phyloP scores from a whole-genome alignment of 2,329 filamentous ascomycete species.

The Rosellinia necatrix region DNA sequence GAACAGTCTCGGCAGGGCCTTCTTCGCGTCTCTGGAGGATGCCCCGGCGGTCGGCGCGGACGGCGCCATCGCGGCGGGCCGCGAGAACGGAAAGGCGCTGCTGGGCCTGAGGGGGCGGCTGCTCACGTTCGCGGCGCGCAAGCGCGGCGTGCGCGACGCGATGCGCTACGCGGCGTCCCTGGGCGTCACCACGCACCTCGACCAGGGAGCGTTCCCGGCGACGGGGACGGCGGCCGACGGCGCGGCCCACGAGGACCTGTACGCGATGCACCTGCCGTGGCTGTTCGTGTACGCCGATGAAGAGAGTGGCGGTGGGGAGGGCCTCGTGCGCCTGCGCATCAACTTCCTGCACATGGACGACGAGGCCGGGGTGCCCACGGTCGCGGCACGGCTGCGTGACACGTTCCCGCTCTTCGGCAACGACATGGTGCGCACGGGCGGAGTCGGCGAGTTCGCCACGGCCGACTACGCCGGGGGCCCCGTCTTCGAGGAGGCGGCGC shows the following conservation, averaged over 20 bases:
- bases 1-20: slow-evolving; percentile 34
- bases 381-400: slow-evolving; percentile 34
- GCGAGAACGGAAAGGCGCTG: slow-evolving; percentile 35
- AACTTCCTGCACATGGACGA: slow-evolving; percentile 38
- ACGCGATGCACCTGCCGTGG: slow-evolving; percentile 36
- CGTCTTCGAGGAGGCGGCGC: slow-evolving; percentile 34
- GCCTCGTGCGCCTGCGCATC: slow-evolving; percentile 34
- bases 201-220: slow-evolving; percentile 37
- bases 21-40: slow-evolving; percentile 26
- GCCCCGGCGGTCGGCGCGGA: slow-evolving; percentile 23
- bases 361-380: slow-evolving; percentile 20
- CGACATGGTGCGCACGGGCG: slow-evolving; percentile 37
- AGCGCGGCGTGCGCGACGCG: slow-evolving; percentile 33
- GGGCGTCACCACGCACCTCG: slow-evolving; percentile 39
- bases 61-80: slow-evolving; percentile 32
- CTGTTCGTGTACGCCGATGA: slow-evolving; percentile 34
- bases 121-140: slow-evolving; percentile 31
- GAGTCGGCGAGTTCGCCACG: slow-evolving; percentile 38
- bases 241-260: slow-evolving; percentile 35
- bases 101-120: slow-evolving; percentile 31
- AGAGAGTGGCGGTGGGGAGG: slow-evolving; percentile 14
- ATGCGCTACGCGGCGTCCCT: slow-evolving; percentile 37
- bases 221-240: slow-evolving; percentile 34
- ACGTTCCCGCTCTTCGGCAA: slow-evolving; percentile 38
- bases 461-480: slow-evolving; percentile 35